These are phyloP conservation scores for Akanthomyces lecanii DNA, from an alignment of 2,329 filamentous ascomycete species.

Conservation along the genomic window DNA sequence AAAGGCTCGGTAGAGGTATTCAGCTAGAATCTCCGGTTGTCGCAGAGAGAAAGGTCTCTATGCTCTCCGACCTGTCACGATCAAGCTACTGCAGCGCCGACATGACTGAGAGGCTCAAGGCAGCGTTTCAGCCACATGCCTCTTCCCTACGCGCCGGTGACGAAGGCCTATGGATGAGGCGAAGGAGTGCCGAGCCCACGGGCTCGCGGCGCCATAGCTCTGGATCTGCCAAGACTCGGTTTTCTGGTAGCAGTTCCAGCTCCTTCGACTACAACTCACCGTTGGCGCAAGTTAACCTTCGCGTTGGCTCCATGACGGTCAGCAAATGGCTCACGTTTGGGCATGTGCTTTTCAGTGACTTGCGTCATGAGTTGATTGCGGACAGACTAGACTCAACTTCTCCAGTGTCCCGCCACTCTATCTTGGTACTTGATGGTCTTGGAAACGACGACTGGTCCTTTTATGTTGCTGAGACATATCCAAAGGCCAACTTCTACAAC, in stretches of 20 bases:
- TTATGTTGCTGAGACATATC: constrained; percentile 77
- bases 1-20: constrained; percentile 33
- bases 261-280: constrained; percentile 57
- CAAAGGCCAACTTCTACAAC: constrained; percentile 71
- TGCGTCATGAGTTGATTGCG: constrained; percentile 63
- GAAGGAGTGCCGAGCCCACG: not conserved
- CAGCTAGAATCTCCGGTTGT: constrained; percentile 44
- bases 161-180: constrained; percentile 29
- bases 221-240: constrained; percentile 32
- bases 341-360: constrained; percentile 76
- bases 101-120: constrained; percentile 49
- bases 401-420: constrained; percentile 51
- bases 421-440: constrained; percentile 76
- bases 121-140: constrained; percentile 45
- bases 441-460: constrained; percentile 89
- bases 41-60: constrained; percentile 30
- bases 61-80: constrained; percentile 32
- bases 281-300: constrained; percentile 67
- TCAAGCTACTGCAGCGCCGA: constrained; percentile 54
- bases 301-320: constrained; percentile 76
- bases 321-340: constrained; percentile 87
- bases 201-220: constrained; percentile 27
- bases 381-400: constrained; percentile 25
- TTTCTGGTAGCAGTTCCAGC: constrained; percentile 43
- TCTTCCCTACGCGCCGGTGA: constrained; percentile 41